Percentiles rank a stretch among this genome's conserved stretches.
Evolutionary conservation across 2,329 filamentous ascomycete species (phyloP).

Genomic region (Cadophora luteo-olivacea): DNA sequence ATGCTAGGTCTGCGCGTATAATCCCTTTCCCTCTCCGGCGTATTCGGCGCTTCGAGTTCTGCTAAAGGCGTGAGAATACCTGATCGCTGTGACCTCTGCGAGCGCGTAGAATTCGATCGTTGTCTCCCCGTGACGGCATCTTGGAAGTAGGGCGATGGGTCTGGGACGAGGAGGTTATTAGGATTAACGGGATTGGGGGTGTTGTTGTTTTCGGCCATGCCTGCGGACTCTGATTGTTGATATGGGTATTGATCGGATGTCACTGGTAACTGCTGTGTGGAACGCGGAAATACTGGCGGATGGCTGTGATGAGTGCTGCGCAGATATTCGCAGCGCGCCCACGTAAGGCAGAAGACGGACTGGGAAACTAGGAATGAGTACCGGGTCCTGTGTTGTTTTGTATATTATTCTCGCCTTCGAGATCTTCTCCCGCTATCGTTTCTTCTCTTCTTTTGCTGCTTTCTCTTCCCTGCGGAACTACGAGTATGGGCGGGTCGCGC

Average conservation of each 20-base stretch:
- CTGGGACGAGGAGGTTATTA: slow-evolving; percentile 23
- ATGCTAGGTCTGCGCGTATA: slow-evolving; percentile 36
- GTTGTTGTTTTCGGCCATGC: slow-evolving; percentile 8
- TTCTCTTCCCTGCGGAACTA: background rate
- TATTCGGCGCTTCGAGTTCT: background rate
- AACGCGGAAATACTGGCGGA: no score
- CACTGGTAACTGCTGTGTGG: background rate
- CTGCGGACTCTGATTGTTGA: background rate
- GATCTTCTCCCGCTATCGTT: background rate
- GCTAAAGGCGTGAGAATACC: background rate
- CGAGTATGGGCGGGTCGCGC: background rate
- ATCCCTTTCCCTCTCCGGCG: slow-evolving; percentile 1
- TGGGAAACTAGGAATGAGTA: background rate
- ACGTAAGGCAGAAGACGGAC: slow-evolving; percentile 8
- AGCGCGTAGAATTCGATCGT: slow-evolving; percentile 23
- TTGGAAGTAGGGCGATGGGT: slow-evolving; percentile 18
- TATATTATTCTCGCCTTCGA: slow-evolving; percentile 3
- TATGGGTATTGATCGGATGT: background rate
- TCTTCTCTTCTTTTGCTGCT: background rate
- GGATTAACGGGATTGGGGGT: background rate
- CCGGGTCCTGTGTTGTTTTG: background rate
- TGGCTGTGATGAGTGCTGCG: background rate
- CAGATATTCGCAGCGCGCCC: slow-evolving; percentile 9
- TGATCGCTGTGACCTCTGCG: slow-evolving; percentile 12
- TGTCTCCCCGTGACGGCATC: slow-evolving; percentile 13